Conservation (phyloP, 2,329 filamentous ascomycete genomes). For the Sordariomycetes sp. region DNA sequence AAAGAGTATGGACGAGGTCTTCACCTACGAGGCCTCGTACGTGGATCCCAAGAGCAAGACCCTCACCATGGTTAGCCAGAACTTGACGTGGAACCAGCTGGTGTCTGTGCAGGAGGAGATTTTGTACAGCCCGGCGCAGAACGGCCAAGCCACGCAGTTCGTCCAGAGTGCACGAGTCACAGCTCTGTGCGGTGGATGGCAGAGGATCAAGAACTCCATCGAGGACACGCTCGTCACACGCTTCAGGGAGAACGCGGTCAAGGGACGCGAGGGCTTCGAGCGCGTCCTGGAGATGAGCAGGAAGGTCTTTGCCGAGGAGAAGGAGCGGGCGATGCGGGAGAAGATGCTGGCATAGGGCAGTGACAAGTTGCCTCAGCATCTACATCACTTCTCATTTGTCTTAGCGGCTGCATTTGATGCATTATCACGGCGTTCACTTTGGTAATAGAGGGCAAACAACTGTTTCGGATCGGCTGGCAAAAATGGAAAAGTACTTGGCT, state of each 20-base stretch:
- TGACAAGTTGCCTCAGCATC: too few relatives aligned
- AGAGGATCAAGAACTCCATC: slow-evolving; percentile 92
- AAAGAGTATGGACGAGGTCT: slow-evolving; percentile 62
- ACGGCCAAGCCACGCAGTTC: slow-evolving; percentile 66
- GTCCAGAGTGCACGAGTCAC: slow-evolving; percentile 87
- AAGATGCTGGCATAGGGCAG: slow-evolving; percentile 4
- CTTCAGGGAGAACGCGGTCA: slow-evolving; percentile 85
- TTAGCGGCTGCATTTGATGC: too few relatives aligned
- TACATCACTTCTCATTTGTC: too few relatives aligned
- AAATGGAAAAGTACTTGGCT: too few relatives aligned
- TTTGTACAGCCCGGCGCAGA: slow-evolving; percentile 59
- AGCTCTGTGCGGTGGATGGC: slow-evolving; percentile 91
- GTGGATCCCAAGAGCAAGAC: slow-evolving; percentile 77
- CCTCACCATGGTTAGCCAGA: slow-evolving; percentile 94
- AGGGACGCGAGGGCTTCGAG: slow-evolving; percentile 92
- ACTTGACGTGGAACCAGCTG: slow-evolving; percentile 87
- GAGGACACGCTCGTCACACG: slow-evolving; percentile 84
- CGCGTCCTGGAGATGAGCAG: slow-evolving; percentile 88
- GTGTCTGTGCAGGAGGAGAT: slow-evolving; percentile 91
- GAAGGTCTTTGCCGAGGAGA: slow-evolving; percentile 84
- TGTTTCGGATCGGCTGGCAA: too few relatives aligned
- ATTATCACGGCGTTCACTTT: too few relatives aligned
- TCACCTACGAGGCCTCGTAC: slow-evolving; percentile 93
- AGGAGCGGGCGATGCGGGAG: slow-evolving; percentile 40
- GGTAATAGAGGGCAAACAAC: too few relatives aligned